Conservation (phyloP, 2,329 filamentous ascomycete genomes). For the Ambrosiella cleistominuta region DNA sequence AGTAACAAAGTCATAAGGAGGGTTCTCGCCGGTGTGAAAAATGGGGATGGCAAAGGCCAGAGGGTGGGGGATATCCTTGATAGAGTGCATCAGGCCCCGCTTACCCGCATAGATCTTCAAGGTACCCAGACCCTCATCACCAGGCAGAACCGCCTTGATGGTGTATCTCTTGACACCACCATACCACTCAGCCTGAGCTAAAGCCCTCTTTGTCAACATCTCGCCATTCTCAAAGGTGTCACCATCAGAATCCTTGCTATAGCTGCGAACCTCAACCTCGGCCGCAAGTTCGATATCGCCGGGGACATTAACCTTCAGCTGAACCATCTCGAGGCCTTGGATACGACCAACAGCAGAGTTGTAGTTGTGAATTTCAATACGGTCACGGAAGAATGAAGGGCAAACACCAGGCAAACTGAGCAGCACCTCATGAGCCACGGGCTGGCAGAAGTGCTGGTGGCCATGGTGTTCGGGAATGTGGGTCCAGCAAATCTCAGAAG, state of each 20-base stretch:
- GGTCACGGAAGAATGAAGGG: conserved; percentile 73
- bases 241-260: conserved; percentile 67
- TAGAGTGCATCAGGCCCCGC: conserved; percentile 89
- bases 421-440: conserved; percentile 69
- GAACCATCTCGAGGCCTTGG: conserved; percentile 84
- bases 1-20: conserved; percentile 79
- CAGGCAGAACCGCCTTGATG: conserved; percentile 77
- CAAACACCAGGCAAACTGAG: conserved; percentile 74
- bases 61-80: conserved; percentile 87
- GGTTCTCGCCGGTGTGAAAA: conserved; percentile 79
- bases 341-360: conserved; percentile 74
- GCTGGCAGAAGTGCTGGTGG: conserved; percentile 85
- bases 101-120: conserved; percentile 89
- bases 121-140: conserved; percentile 74
- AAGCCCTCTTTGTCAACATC: conserved; percentile 62
- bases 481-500: conserved; percentile 84
- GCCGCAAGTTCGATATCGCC: conserved; percentile 81
- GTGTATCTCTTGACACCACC: conserved; percentile 78
- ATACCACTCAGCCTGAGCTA: conserved; percentile 86
- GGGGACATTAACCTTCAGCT: conserved; percentile 74
- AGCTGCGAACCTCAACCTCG: conserved; percentile 74
- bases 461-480: conserved; percentile 75
- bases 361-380: conserved; percentile 66
- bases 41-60: conserved; percentile 81
- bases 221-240: conserved; percentile 91